phyloP scores from a whole-genome alignment of 179 eudicot species.

The Pouteria campechiana region DNA sequence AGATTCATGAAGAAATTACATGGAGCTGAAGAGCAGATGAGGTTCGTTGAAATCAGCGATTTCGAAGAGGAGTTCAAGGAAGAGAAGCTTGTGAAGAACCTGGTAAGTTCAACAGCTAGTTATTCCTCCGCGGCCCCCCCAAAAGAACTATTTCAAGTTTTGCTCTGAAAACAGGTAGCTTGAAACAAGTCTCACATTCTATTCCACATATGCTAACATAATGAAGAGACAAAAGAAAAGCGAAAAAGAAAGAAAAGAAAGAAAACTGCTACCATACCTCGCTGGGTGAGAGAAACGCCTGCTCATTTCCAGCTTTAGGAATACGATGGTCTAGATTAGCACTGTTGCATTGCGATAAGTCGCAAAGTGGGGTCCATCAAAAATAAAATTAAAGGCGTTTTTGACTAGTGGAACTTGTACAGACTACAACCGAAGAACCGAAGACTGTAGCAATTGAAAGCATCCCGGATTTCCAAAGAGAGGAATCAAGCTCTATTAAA shows the following conservation, averaged over 20 bases:
- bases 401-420: neutral
- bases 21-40: slow-evolving; percentile 8
- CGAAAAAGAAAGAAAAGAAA: too few species aligned
- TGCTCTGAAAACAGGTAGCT: too few species aligned
- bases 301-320: too few species aligned
- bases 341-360: too few species aligned
- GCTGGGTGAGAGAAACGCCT: too few species aligned
- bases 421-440: slow-evolving; percentile 37
- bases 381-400: neutral
- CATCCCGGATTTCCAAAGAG: slow-evolving; percentile 18
- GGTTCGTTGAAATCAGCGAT: slow-evolving; percentile 21
- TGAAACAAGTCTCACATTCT: too few species aligned
- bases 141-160: too few species aligned
- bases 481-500: slow-evolving; percentile 24
- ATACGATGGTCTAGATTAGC: too few species aligned
- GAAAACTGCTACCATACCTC: too few species aligned
- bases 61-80: slow-evolving; percentile 24
- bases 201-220: too few species aligned
- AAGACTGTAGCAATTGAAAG: slow-evolving; percentile 39
- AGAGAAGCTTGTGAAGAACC: slow-evolving; percentile 47
- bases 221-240: too few species aligned
- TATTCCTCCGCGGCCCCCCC: neutral
- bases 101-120: slow-evolving; percentile 21
- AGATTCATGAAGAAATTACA: slow-evolving; percentile 14
- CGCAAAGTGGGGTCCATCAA: too few species aligned